Base-by-base conservation (phyloP, 805 yeast genomes). In the Yarrowia sp. region DNA sequence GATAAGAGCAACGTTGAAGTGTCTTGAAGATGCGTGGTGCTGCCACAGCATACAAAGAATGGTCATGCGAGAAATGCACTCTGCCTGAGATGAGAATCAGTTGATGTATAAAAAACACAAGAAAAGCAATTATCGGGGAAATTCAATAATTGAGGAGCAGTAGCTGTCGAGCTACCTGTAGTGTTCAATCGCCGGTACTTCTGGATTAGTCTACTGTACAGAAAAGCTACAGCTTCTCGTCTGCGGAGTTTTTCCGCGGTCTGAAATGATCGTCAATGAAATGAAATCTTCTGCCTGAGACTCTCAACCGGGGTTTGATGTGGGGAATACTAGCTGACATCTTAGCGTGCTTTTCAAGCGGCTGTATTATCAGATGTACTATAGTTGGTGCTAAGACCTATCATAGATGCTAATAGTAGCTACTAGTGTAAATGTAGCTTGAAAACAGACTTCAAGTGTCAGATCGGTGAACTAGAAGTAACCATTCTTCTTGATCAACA, bases 241-340 rank as follows among this genome's bases (percentile, higher is more conserved):
- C 49, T 10, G 5, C 38, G 9, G 22, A 14, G 36, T 7, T 11
- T 48, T 15, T 11, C 55, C 32, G 42, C 43, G 42, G 43, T 16
- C 58, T 36, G n/a, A 38, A 36, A 8, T 19, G 58, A 52, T 52
- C 58, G 58, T 35, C 56, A 8, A n/a, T n/a, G 55, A 53, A 22
- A 53, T 53, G 59, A 53, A 53, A 53, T 40, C 43, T 38, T 26
- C 32, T 26, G 32, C 32, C 32, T 26, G 32, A 26, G 32, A 26
- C 32, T 26, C 32, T 26, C 32, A 26, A 26, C 32, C 40, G 19
- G 40, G 36, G 16, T 14, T 8, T 14, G 16, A 26, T 26, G 36
- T 8, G 36, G 36, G 48, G 16, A 9, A 9, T 5, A 45, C 22
- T 45, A 16, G 48, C 26, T 0, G 9, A 4, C 14, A 2, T 26